Evolutionary conservation across 371 early-diverging fungal species (phyloP), one percentile per base, ranked within the genome.

Genomic region (Nematocida sp.): DNA sequence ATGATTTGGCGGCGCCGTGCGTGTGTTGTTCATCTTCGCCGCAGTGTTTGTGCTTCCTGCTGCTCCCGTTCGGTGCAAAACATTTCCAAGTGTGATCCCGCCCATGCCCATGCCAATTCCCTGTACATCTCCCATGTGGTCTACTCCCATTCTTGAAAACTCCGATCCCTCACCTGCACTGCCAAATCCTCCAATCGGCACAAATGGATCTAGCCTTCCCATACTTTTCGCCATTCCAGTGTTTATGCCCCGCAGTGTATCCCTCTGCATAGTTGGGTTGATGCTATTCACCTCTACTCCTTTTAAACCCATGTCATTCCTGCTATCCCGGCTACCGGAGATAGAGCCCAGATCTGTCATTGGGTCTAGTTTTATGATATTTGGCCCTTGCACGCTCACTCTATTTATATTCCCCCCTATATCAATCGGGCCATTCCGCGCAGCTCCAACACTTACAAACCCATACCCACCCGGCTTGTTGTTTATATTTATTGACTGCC

Each of bases 41-140:
- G 57, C 67, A 33, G 80, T 78, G 42, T 78, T 78, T 18, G 80
- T 78, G 62, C 80, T 78, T 13, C 80, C 80, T 11, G 71, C 71
- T 20, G 80, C 27, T 18, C 80, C 80, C 47, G 61, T 55, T 23
- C 67, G 11, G 45, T 60, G 80, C 66, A 69, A 45, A 55, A 27
- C 11, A 15, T 13, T 15, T 13, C 40, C 39, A 15, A 55, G n/a
- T 13, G 44, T 56, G 18, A 52, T 72, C 5, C 72, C 20, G 5
- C 58, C 39, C 45, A 39, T 11, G 13, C 44, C 45, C 64, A 64
- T 13, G 42, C 23, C 42, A 15, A 64, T 39, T 45, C 42, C 42
- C 44, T 39, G 64, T 3, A 27, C 4, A 5, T 64, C 64, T 27
- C 42, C 42, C 7, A 64, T 9, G 45, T 64, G 64, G 15, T 64